Evolutionary conservation across 345 rosid species (phyloP), one percentile per base, ranked within the genome.

Genomic region (Carallia brachiata): DNA sequence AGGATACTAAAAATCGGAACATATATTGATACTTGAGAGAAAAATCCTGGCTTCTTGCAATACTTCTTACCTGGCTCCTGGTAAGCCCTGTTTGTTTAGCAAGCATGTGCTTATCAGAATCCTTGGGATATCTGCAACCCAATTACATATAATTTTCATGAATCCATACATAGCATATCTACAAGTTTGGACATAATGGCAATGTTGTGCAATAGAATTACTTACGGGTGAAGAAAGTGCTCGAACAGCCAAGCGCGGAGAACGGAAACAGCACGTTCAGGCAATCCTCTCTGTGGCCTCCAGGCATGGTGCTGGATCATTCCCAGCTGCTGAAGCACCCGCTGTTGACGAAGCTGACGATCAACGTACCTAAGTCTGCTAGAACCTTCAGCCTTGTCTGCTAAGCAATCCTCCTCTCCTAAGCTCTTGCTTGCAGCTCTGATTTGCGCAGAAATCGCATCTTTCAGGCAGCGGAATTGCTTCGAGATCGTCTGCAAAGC

Each of bases 201-300:
- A 27, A 56, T 56, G 15, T 9, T 19, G 31, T 19, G 6, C 23
- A 7, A 30, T 27, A 1, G 7, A 15, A 32, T 10, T 56, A 63
- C 88, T 66, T 82, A 91, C 97, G 97, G 97, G 80, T 89, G 95
- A 65, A 89, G 97, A 72, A 91, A 91, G 75, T 91, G 92, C 67
- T 91, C 88, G 36, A 91, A 91, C 66, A 91, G 95, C 97, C 97
- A 91, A 76, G 91, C 80, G 0, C 97, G 92, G 10, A 91, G 95
- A 59, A 84, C 71, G 0, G 89, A 82, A 55, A 91, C 95, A 52
- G 94, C 88, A 50, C 89, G 80, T 71, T 91, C 92, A 0, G 97
- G 97, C 77, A 91, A 79, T n/a, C 92, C 97, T 76, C 92, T 73
- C 73, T 89, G 97, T 4, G 92, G 88, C 66, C 95, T 82, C 95